Conservation (phyloP, 495 filamentous ascomycete genomes). For the Aspergillus avenaceus region DNA sequence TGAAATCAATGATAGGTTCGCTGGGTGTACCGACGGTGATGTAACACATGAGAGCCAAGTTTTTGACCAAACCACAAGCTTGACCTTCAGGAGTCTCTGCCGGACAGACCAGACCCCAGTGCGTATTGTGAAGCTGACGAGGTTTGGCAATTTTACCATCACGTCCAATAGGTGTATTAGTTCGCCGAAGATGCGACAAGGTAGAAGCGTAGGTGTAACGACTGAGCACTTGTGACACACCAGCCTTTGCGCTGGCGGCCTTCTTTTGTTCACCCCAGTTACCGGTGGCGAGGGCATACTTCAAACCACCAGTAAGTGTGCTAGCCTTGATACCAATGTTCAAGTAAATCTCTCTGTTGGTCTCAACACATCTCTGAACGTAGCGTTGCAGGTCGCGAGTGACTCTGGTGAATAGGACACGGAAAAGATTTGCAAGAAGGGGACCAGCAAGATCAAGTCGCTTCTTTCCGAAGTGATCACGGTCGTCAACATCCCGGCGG, state of each 20-base stretch:
- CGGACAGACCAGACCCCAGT: conserved; percentile 97
- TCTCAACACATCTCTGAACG: conserved; percentile 87
- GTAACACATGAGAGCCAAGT: conserved; percentile 95
- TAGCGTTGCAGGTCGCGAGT: conserved; percentile 86
- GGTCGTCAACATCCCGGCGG: conserved; percentile 87
- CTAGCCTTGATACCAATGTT: conserved; percentile 86
- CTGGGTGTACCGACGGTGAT: conserved; percentile 89
- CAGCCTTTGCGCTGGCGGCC: conserved; percentile 85
- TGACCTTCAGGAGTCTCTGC: conserved; percentile 98
- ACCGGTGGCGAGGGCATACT: conserved; percentile 96
- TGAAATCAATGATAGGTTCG: conserved; percentile 88
- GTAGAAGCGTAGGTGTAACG: conserved; percentile 96
- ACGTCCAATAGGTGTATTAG: conserved; percentile 95
- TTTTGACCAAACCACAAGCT: conserved; percentile 97
- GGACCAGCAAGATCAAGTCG: conserved; percentile 93
- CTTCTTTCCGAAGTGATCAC: conserved; percentile 99
- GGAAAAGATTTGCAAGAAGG: conserved; percentile 87
- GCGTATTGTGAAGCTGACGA: conserved; percentile 95
- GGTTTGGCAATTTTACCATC: conserved; percentile 99
- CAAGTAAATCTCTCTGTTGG: conserved; percentile 79
- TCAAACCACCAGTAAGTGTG: conserved; percentile 86
- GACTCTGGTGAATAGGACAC: conserved; percentile 78
- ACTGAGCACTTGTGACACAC: conserved; percentile 97
- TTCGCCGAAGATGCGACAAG: conserved; percentile 90
- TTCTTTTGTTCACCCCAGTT: conserved; percentile 99